Conservation (phyloP, 768 basidiomycete species). For the Phallus indusiatus region DNA sequence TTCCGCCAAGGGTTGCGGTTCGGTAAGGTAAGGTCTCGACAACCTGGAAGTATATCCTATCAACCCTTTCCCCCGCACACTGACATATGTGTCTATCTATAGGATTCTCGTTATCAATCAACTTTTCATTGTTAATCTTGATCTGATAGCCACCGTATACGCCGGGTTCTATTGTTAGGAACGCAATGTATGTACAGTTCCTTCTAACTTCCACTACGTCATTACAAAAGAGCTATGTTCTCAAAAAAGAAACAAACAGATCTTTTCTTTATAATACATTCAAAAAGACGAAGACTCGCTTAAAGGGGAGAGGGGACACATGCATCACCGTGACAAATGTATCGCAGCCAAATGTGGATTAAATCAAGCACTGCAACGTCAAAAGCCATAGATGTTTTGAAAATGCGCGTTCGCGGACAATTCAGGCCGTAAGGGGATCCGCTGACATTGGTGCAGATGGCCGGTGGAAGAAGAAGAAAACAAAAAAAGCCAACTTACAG, state of each 20-base stretch:
- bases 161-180: neutral
- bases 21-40: no score
- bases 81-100: neutral
- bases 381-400: no score
- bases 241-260: neutral
- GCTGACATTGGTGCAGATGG: neutral
- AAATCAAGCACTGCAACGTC: no score
- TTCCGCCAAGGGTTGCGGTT: no score
- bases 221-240: neutral
- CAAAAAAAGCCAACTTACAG: neutral
- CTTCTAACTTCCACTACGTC: neutral
- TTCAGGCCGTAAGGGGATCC: no score
- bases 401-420: no score
- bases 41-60: neutral
- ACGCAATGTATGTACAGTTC: neutral
- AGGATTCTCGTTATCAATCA: neutral
- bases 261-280: no score
- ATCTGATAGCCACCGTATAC: neutral
- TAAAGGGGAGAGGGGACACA: no score
- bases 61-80: neutral
- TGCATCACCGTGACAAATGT: no score
- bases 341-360: no score
- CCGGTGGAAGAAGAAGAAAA: no score
- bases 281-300: no score
- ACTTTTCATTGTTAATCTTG: neutral